Base-by-base conservation (phyloP, 208 protist species). In the Trypanosomatidae sp. region DNA sequence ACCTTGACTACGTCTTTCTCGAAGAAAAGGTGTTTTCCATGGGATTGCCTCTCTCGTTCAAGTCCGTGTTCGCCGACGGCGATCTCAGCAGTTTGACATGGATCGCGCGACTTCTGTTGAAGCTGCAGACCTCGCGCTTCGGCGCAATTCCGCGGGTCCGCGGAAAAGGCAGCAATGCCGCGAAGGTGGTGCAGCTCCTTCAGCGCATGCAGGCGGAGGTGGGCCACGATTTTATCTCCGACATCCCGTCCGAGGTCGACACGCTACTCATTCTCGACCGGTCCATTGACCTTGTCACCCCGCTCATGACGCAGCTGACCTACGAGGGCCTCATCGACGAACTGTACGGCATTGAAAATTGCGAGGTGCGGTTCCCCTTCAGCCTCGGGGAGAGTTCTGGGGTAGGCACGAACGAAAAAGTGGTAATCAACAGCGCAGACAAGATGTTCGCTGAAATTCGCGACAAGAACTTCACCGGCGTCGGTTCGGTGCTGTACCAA, bases 301-400 rank as follows among this genome's bases (percentile, higher is more conserved):
- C 95, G 0, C 59, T 97, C 9, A 74, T 98, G 75, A 93, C 89
- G 12, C 92, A 98, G 80, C 76, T 92, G 0, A 98, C 95, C 2
- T 98, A 98, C 77, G 92, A 97, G 69, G 95, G 95, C n/a, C 73
- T 98, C 17, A 81, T 98, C 13, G 93, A 97, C 73, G 91, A 97
- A 67, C 43, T 95, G 44, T 97, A 92, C 69, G 74, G 49, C 25
- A 87, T 98, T 65, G 73, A 89, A 55, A 75, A 77, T 60, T 77
- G 89, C 25, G 71, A 85, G 66, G 85, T 85, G 0, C 69, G 44
- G 1, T 90, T 96, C 62, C 92, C 92, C 12, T 96, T 96, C 71
- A 82, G 74, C 73, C 69, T 95, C 3, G 81, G 84, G 28, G 89
- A 92, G 36, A 83, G 75, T 53, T 84, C 76, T n/a, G 76, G 76